phyloP scores from a whole-genome alignment of 1,139 yeast species.

The Yamadazyma diospyri region DNA sequence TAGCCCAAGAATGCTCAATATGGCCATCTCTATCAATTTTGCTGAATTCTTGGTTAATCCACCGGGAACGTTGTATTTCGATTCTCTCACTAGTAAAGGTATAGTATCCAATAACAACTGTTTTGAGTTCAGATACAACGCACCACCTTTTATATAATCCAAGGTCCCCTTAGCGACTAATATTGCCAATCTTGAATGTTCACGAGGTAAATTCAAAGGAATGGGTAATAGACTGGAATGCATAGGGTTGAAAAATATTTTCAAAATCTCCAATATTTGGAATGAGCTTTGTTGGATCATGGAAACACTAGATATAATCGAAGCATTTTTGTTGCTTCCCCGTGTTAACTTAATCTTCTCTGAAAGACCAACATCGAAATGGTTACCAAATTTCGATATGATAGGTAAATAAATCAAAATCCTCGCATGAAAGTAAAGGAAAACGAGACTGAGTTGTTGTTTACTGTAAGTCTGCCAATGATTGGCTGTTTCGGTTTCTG shows the following conservation, averaged over 20 bases:
- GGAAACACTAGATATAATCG: constrained; percentile 41
- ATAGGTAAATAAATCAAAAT: constrained; percentile 78
- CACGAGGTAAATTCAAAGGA: constrained; percentile 69
- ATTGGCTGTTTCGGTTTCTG: constrained; percentile 17
- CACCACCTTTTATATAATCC: constrained; percentile 83
- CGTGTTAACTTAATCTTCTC: constrained; percentile 33
- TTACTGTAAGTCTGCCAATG: constrained; percentile 37
- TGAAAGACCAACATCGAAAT: constrained; percentile 44
- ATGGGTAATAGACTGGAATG: constrained; percentile 51
- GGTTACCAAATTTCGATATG: constrained; percentile 46
- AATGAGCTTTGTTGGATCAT: constrained; percentile 75
- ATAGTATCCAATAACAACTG: constrained; percentile 49
- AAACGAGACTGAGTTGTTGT: constrained; percentile 57
- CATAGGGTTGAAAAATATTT: constrained; percentile 41
- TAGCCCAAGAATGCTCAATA: constrained; percentile 48
- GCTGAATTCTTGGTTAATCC: constrained; percentile 55
- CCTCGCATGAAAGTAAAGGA: constrained; percentile 75
- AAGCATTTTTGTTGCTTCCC: constrained; percentile 25
- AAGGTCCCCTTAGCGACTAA: constrained; percentile 76
- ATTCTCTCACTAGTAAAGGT: constrained; percentile 47
- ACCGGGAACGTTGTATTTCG: constrained; percentile 55
- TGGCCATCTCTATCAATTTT: constrained; percentile 53
- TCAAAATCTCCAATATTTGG: constrained; percentile 58
- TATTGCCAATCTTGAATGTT: constrained; percentile 63
- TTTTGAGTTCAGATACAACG: constrained; percentile 68